Evolutionary conservation across 352 stramenopile genomes (phyloP), one percentile per base, ranked within the genome.

Genomic region (Pythium volutum): DNA sequence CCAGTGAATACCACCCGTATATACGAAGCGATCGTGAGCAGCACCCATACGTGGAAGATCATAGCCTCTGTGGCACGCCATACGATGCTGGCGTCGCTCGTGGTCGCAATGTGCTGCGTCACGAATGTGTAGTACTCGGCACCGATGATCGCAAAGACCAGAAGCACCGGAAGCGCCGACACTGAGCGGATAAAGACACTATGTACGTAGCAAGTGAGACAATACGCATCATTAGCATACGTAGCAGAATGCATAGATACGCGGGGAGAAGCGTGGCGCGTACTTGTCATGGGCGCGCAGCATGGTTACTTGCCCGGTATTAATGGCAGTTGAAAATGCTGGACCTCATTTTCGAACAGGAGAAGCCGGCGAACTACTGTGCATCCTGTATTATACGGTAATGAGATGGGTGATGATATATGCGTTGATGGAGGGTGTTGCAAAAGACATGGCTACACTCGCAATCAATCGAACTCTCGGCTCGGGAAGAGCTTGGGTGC

Each of bases 401-500:
- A 7, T 15, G 14, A 20, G 8, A 27, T 45, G 14, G 8, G 15
- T 34, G 20, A 48, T 38, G 26, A 42, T 31, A 31, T 53, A 47
- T 60, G 11, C 42, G 7, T 23, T 50, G 8, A 38, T 3, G 11
- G 38, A 52, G 25, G 51, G 57, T 12, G 14, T 8, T 38, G 38
- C 20, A 12, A 29, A 34, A 34, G 23, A 48, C 9, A 54, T 55
- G 49, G 41, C 59, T 55, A 51, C 51, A 63, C 23, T 47, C 52
- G n/a, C n/a, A n/a, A n/a, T 71, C 34, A 68, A 53, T n/a, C 55
- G 38, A 99, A 98, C 59, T 98, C 95, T 33, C 96, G 75, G 56
- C 97, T 75, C 0, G 96, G 94, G 66, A 98, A 98, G n/a, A 98
- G 53, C 57, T 85, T 89, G 2, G 96, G 96, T 1, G 96, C 96